Conservation (phyloP, 1,139 yeast genomes). For the Suhomyces anneliseae region DNA sequence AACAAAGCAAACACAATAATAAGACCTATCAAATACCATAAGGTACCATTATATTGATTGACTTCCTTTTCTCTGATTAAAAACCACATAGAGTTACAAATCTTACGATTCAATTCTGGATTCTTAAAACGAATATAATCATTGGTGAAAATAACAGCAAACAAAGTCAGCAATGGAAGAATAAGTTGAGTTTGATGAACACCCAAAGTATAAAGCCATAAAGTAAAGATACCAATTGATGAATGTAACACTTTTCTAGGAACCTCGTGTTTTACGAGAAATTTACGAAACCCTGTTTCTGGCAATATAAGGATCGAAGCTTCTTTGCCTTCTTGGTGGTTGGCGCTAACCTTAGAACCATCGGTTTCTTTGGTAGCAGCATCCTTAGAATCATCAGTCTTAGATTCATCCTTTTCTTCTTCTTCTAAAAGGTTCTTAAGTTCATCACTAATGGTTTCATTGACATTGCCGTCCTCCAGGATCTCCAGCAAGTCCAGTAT, state of each 20-base stretch:
- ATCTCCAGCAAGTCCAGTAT: constrained; percentile 10
- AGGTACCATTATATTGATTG: constrained; percentile 70
- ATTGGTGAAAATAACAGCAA: constrained; percentile 55
- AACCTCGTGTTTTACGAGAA: constrained; percentile 75
- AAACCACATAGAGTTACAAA: constrained; percentile 70
- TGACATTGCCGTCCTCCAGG: constrained; percentile 11
- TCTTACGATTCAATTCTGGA: constrained; percentile 58
- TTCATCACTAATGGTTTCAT: constrained; percentile 16
- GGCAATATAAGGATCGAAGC: background rate
- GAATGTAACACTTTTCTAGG: constrained; percentile 87
- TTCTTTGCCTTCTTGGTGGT: background rate
- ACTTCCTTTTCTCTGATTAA: constrained; percentile 83
- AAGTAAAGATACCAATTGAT: constrained; percentile 78
- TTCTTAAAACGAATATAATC: constrained; percentile 69
- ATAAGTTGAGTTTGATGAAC: constrained; percentile 55
- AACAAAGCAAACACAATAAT: constrained; percentile 64
- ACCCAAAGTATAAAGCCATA: constrained; percentile 70
- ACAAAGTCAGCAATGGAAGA: constrained; percentile 55
- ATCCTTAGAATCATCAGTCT: constrained; percentile 11
- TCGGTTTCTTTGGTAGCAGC: background rate
- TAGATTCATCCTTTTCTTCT: constrained; percentile 1
- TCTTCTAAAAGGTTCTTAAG: constrained; percentile 10
- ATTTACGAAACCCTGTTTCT: constrained; percentile 39
- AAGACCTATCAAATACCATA: constrained; percentile 82
- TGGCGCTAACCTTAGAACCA: too few relatives aligned